These are phyloP conservation scores for Cicer cuneatum DNA, from an alignment of 306 rosid genomes.

Conservation along the genomic window DNA sequence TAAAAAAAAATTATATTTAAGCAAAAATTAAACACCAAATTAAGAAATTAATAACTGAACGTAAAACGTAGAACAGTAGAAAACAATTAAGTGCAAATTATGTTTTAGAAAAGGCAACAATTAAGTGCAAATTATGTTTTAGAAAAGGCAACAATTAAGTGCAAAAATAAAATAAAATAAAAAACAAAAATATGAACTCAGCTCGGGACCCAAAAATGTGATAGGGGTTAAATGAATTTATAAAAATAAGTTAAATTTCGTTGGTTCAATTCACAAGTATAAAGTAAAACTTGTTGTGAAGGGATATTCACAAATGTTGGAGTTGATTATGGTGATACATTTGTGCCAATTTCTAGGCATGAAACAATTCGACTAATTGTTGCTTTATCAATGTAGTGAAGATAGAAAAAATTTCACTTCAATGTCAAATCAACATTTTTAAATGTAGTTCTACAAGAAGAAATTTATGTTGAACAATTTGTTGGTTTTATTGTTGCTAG, in stretches of 20 bases:
- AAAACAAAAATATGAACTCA: neutral
- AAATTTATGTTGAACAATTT: neutral
- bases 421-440: neutral
- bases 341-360: neutral
- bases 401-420: neutral
- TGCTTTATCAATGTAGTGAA: neutral
- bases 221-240: neutral
- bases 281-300: neutral
- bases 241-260: neutral
- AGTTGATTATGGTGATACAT: constrained; percentile 22
- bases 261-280: neutral
- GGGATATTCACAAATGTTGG: neutral
- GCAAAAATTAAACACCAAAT: too few relatives aligned
- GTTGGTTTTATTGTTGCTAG: too few relatives aligned
- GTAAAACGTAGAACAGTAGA: too few relatives aligned
- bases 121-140: too few relatives aligned
- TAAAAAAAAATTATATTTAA: too few relatives aligned
- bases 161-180: too few relatives aligned
- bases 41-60: too few relatives aligned
- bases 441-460: neutral
- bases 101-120: too few relatives aligned
- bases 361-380: neutral
- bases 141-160: too few relatives aligned
- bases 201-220: too few relatives aligned
- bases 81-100: too few relatives aligned